phyloP scores from a whole-genome alignment of 2,329 filamentous ascomycete species.

The Berkeleyomyces basicola region DNA sequence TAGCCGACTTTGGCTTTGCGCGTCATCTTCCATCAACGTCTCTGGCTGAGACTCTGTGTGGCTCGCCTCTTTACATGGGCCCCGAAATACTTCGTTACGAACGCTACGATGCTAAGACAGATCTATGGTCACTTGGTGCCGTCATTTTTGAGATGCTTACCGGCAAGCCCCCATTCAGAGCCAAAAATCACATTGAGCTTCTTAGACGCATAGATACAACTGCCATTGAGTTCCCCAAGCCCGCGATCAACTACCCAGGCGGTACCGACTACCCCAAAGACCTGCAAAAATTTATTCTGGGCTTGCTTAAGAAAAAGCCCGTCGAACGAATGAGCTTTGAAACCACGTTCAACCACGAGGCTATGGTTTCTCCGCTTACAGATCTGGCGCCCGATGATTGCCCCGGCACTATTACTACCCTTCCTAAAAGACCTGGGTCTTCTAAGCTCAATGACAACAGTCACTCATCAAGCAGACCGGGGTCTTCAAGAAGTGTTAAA shows the following conservation, averaged over 20 bases:
- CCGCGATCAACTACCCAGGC: background rate
- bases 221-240: constrained; percentile 26
- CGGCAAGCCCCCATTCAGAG: constrained; percentile 78
- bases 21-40: constrained; percentile 79
- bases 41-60: constrained; percentile 87
- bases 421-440: constrained; percentile 2
- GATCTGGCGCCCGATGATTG: constrained; percentile 62
- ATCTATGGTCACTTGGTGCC: constrained; percentile 94
- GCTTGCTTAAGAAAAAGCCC: constrained; percentile 69
- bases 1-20: constrained; percentile 98
- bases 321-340: constrained; percentile 74
- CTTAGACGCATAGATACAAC: constrained; percentile 80
- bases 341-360: constrained; percentile 61
- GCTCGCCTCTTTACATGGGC: constrained; percentile 95
- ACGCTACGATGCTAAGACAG: constrained; percentile 91
- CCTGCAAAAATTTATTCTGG: constrained; percentile 69
- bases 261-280: constrained; percentile 28
- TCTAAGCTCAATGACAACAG: background rate
- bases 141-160: constrained; percentile 92
- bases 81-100: constrained; percentile 95
- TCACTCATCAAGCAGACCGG: constrained; percentile 2
- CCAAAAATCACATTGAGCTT: constrained; percentile 86
- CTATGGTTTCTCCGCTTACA: constrained; percentile 62
- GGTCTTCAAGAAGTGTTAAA: background rate
- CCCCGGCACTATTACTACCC: constrained; percentile 17